Percentiles rank a stretch among this genome's conserved stretches.
phyloP scores from a whole-genome alignment of 169 alveolate species.

The Plasmodium knowlesi region DNA sequence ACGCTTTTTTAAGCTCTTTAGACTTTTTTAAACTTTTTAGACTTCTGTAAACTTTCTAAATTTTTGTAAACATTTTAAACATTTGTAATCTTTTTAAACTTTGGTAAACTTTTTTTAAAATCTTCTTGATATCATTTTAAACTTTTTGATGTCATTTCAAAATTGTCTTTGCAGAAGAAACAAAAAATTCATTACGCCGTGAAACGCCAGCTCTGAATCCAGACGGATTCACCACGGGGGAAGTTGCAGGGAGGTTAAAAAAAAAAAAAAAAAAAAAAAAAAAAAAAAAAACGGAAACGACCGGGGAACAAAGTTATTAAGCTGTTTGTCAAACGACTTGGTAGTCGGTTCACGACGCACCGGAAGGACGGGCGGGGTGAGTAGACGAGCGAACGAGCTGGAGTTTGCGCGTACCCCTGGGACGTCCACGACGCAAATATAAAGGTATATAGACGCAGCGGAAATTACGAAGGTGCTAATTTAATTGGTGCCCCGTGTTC shows the following conservation, averaged over 20 bases:
- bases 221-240: not conserved
- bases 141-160: conserved; percentile 5
- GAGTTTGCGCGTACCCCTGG: not conserved
- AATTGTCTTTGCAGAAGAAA: conserved; percentile 58
- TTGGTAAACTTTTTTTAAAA: not conserved
- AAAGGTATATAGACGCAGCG: not conserved
- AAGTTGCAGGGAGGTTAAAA: not conserved
- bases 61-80: not conserved
- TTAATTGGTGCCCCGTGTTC: not conserved
- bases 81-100: not conserved
- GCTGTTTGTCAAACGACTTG: not conserved
- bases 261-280: not conserved
- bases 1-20: not conserved
- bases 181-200: conserved; percentile 2
- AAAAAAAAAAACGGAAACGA: not conserved
- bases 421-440: not conserved
- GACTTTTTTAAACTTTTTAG: not conserved
- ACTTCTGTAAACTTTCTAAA: not conserved
- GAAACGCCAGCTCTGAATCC: not conserved
- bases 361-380: not conserved
- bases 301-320: not conserved
- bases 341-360: not conserved
- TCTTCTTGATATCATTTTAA: not conserved
- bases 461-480: conserved; percentile 2
- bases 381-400: not conserved